These are phyloP conservation scores for Pythium pyrilobum DNA, from an alignment of 352 stramenopile species.

Conservation along the genomic window DNA sequence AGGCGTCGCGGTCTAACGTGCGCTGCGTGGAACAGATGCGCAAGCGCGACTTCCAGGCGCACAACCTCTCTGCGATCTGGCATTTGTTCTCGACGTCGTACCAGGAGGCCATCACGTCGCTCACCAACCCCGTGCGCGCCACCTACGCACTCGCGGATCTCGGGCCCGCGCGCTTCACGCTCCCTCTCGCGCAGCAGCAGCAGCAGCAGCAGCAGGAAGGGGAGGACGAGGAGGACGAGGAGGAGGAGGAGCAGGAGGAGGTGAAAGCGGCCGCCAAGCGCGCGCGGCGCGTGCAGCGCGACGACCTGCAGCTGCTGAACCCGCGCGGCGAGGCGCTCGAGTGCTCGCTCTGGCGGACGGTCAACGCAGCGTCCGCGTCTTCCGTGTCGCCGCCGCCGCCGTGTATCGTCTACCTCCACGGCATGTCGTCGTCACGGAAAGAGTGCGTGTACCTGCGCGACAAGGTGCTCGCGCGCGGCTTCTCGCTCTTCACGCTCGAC, in stretches of 20 bases:
- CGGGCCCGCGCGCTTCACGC: constrained; percentile 22
- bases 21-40: too few relatives aligned
- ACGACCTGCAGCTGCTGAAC: constrained; percentile 62
- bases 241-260: too few relatives aligned
- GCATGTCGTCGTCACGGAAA: constrained; percentile 72
- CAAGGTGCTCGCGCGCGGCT: constrained; percentile 45
- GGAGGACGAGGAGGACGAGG: too few relatives aligned
- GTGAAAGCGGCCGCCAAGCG: too few relatives aligned
- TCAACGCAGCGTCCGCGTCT: not conserved
- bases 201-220: too few relatives aligned
- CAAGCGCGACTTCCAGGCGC: constrained; percentile 48
- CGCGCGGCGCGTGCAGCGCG: constrained; percentile 17
- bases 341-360: constrained; percentile 66
- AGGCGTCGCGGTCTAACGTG: too few relatives aligned
- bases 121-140: constrained; percentile 55
- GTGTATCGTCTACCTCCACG: constrained; percentile 75
- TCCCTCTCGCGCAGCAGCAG: constrained; percentile 3
- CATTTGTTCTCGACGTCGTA: constrained; percentile 69
- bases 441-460: constrained; percentile 66
- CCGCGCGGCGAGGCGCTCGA: constrained; percentile 39
- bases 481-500: constrained; percentile 72
- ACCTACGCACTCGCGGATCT: constrained; percentile 54
- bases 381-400: constrained; percentile 10
- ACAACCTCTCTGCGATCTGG: constrained; percentile 57
- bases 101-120: constrained; percentile 65